phyloP scores from a whole-genome alignment of 2,329 filamentous ascomycete species.

The Cytospora piceae region DNA sequence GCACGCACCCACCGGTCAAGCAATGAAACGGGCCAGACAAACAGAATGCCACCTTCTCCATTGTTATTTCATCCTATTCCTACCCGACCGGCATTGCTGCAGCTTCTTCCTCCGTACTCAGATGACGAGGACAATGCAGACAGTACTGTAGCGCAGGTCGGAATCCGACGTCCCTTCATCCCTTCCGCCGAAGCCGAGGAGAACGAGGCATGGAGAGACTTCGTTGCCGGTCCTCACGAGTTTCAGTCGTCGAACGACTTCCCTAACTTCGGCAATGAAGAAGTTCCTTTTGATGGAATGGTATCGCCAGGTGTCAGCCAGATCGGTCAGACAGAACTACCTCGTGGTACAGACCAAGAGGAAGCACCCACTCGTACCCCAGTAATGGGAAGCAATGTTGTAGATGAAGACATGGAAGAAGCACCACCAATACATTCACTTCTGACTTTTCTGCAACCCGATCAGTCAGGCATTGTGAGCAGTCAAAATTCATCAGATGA shows the following conservation, averaged over 20 bases:
- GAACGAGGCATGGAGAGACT: constrained; percentile 36
- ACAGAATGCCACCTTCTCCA: constrained; percentile 18
- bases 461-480: not conserved
- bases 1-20: not conserved
- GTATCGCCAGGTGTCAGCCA: constrained; percentile 27
- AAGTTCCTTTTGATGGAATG: not conserved
- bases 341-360: not conserved
- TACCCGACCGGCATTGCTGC: constrained; percentile 24
- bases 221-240: constrained; percentile 29
- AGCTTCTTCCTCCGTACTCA: constrained; percentile 11
- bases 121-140: constrained; percentile 32
- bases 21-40: constrained; percentile 6
- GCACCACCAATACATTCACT: not conserved
- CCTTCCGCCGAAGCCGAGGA: constrained; percentile 33
- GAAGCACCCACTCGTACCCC: no score
- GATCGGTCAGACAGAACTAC: not conserved
- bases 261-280: not conserved
- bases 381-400: not conserved
- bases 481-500: not conserved
- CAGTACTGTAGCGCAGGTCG: constrained; percentile 36
- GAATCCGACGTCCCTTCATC: constrained; percentile 27
- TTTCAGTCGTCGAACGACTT: constrained; percentile 16
- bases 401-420: not conserved
- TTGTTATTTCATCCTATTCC: constrained; percentile 33
- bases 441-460: not conserved